Percentiles rank a stretch among this genome's conserved stretches.
phyloP scores from a whole-genome alignment of 352 stramenopile species.

The Phytopythium delawarense region DNA sequence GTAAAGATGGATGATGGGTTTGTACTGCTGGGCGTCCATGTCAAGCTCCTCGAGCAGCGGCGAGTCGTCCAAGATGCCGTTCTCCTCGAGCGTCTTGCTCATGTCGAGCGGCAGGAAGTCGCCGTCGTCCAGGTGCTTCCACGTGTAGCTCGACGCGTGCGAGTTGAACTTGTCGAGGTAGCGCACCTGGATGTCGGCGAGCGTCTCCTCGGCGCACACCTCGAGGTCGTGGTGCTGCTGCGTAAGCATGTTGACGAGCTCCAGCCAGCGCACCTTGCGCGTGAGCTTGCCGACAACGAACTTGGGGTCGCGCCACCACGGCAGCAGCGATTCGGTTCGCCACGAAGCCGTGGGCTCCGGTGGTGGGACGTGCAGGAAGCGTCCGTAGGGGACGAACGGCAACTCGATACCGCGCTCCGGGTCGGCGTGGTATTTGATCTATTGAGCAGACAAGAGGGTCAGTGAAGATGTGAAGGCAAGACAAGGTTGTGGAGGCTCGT shows the following conservation, averaged over 20 bases:
- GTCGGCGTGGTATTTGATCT: conserved; percentile 84
- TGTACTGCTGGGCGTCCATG: conserved; percentile 87
- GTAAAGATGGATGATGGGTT: conserved; percentile 89
- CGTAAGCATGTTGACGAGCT: conserved; percentile 90
- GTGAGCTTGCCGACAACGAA: conserved; percentile 77
- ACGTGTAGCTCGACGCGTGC: conserved; percentile 91
- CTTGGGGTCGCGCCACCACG: conserved; percentile 87
- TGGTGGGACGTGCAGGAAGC: conserved; percentile 86
- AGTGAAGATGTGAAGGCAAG: too few species aligned
- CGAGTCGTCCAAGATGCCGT: conserved; percentile 85
- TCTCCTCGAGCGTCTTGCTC: conserved; percentile 83
- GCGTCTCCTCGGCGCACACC: conserved; percentile 86
- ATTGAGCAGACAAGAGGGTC: neutral
- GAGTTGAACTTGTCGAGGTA: conserved; percentile 81
- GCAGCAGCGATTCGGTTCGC: conserved; percentile 63
- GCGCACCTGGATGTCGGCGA: conserved; percentile 84
- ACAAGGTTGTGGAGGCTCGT: conserved; percentile 3
- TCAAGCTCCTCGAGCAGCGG: conserved; percentile 75
- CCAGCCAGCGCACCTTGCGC: conserved; percentile 60
- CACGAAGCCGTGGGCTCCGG: conserved; percentile 71
- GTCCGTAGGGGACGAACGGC: conserved; percentile 80
- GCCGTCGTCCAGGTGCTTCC: conserved; percentile 83
- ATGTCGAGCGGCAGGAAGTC: conserved; percentile 90
- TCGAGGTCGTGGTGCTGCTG: conserved; percentile 79
- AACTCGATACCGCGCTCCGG: conserved; percentile 64